These are phyloP conservation scores for Saccharomyces hybrid DNA, from an alignment of 1,139 yeast genomes.

Conservation along the genomic window DNA sequence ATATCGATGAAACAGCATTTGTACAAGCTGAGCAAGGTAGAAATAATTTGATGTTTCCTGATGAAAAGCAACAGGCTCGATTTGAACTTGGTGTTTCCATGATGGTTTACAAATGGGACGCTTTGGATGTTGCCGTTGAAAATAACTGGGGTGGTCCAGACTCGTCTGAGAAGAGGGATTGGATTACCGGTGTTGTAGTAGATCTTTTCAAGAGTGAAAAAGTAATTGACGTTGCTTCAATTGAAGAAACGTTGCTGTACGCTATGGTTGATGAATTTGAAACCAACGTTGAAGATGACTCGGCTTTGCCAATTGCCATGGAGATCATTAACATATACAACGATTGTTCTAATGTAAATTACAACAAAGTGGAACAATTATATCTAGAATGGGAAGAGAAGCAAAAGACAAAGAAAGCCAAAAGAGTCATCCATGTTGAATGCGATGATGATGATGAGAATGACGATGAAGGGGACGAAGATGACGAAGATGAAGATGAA, in stretches of 20 bases:
- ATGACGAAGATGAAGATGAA: conserved; percentile 29
- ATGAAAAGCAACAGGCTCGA: conserved; percentile 66
- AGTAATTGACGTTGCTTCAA: conserved; percentile 63
- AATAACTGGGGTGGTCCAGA: conserved; percentile 95
- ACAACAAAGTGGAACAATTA: conserved; percentile 47
- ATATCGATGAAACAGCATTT: conserved; percentile 28
- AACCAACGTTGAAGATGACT: conserved; percentile 78
- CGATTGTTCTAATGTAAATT: conserved; percentile 50
- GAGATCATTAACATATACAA: conserved; percentile 58
- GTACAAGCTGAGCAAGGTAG: conserved; percentile 36
- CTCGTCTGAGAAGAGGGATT: conserved; percentile 84
- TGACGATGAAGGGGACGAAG: conserved; percentile 40
- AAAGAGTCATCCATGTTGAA: conserved; percentile 36
- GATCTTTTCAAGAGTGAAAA: conserved; percentile 62
- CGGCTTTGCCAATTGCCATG: conserved; percentile 69
- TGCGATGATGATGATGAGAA: conserved; percentile 48
- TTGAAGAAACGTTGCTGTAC: conserved; percentile 77
- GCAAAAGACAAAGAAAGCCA: conserved; percentile 36
- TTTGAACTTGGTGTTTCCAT: conserved; percentile 92
- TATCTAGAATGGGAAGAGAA: conserved; percentile 53
- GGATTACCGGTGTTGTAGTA: conserved; percentile 79
- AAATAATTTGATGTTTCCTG: conserved; percentile 43
- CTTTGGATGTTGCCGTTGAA: conserved; percentile 84
- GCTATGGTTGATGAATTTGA: conserved; percentile 96
- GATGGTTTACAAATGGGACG: conserved; percentile 86